Evolutionary conservation across 306 rosid species (phyloP).

Genomic region (Alnus rubra): DNA sequence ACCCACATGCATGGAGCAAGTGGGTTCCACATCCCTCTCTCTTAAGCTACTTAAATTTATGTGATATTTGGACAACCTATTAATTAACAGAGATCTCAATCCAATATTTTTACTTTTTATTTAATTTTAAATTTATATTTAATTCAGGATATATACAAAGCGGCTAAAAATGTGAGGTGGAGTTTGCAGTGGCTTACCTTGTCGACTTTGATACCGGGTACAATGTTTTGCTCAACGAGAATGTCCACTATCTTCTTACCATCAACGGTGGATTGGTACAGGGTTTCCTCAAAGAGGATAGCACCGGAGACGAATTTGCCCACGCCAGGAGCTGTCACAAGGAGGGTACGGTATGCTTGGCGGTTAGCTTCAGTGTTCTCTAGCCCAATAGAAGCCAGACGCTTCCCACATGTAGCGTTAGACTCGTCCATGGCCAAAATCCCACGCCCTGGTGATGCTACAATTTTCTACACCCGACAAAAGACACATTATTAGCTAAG

Average conservation of each 20-base stretch:
- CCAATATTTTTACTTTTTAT: too few species aligned
- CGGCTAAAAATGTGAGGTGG: background rate
- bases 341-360: constrained; percentile 87
- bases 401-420: constrained; percentile 89
- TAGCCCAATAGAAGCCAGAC: constrained; percentile 86
- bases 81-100: too few species aligned
- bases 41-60: too few species aligned
- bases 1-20: too few species aligned
- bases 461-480: constrained; percentile 52
- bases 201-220: constrained; percentile 91
- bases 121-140: too few species aligned
- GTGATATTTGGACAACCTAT: too few species aligned
- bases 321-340: constrained; percentile 65
- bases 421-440: constrained; percentile 98
- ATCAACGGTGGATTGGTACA: constrained; percentile 81
- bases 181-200: constrained; percentile 44
- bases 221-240: constrained; percentile 61
- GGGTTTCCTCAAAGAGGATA: constrained; percentile 93
- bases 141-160: background rate
- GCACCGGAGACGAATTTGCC: constrained; percentile 88
- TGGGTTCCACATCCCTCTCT: too few species aligned
- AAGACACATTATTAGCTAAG: background rate
- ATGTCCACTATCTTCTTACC: constrained; percentile 86
- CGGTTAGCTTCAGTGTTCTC: constrained; percentile 95
- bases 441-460: constrained; percentile 92